Conservation (phyloP, 495 filamentous ascomycete genomes). For the Neurospora sp. region DNA sequence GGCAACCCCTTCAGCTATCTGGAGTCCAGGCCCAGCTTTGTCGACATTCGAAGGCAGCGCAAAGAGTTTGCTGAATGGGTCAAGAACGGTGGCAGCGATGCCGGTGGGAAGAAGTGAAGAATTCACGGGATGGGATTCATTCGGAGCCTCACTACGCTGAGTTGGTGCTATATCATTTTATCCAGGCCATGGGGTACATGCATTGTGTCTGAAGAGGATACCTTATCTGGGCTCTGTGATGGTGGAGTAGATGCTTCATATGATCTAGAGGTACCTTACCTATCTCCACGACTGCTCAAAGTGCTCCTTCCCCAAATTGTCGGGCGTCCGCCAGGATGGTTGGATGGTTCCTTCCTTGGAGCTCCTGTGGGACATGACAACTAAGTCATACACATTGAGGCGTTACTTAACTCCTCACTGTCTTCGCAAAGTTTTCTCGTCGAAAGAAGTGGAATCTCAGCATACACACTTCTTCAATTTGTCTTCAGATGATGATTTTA, state of each 20-base stretch:
- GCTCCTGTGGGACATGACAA: neutral
- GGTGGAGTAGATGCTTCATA: neutral
- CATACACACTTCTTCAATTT: neutral
- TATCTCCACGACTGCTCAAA: neutral
- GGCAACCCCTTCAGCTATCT: conserved; percentile 41
- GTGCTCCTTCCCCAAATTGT: neutral
- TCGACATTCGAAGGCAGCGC: conserved; percentile 54
- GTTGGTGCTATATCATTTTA: neutral
- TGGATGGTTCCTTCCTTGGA: neutral
- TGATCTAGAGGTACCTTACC: neutral
- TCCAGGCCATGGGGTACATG: neutral
- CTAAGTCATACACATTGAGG: neutral
- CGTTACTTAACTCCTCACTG: neutral
- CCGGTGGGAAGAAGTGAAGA: neutral
- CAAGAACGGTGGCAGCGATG: conserved; percentile 17
- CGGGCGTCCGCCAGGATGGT: neutral
- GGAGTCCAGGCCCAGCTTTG: conserved; percentile 36
- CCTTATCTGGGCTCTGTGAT: neutral
- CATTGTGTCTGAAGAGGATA: neutral
- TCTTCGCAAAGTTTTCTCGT: neutral
- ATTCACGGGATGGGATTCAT: neutral
- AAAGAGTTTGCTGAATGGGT: conserved; percentile 71
- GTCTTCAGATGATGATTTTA: neutral
- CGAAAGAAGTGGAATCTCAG: neutral
- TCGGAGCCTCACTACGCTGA: neutral